phyloP scores from a whole-genome alignment of 2,329 filamentous ascomycete species.

The Ceratocystis cubensis region DNA sequence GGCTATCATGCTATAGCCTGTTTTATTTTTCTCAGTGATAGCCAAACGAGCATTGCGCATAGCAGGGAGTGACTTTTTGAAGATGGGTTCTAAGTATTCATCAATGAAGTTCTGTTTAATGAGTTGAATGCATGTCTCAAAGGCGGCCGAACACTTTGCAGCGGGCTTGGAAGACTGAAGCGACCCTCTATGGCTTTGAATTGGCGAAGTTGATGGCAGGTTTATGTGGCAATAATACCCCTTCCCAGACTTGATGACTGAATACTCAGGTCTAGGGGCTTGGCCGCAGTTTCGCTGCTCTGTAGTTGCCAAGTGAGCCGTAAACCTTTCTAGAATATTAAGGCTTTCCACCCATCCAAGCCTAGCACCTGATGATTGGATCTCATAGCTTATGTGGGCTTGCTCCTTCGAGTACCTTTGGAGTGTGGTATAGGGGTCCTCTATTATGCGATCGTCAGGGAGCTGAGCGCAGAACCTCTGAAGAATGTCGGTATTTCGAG shows the following conservation, averaged over 20 bases:
- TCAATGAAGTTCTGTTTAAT: conserved; percentile 56
- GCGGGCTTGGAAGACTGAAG: conserved; percentile 56
- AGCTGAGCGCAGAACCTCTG: conserved; percentile 63
- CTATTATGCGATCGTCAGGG: conserved; percentile 50
- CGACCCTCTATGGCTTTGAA: conserved; percentile 52
- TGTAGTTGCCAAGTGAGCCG: conserved; percentile 43
- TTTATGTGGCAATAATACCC: conserved; percentile 67
- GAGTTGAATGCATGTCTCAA: conserved; percentile 63
- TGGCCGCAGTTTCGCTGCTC: conserved; percentile 33
- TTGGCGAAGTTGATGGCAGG: conserved; percentile 60
- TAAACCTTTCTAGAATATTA: conserved; percentile 58
- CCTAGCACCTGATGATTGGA: conserved; percentile 58
- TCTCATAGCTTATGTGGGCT: conserved; percentile 41
- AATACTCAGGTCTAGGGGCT: conserved; percentile 42
- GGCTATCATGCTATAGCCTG: conserved; percentile 60
- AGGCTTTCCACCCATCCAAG: conserved; percentile 67
- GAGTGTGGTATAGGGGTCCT: background rate
- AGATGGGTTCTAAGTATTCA: conserved; percentile 59
- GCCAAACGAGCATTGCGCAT: conserved; percentile 84
- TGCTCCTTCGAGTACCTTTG: conserved; percentile 1
- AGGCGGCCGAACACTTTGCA: conserved; percentile 83
- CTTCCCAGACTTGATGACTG: conserved; percentile 42
- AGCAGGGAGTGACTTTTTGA: conserved; percentile 55
- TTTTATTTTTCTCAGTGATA: conserved; percentile 63
- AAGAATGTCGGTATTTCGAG: conserved; percentile 50